Base-by-base conservation (phyloP, 352 stramenopile genomes). In the Phytopythium montanum region DNA sequence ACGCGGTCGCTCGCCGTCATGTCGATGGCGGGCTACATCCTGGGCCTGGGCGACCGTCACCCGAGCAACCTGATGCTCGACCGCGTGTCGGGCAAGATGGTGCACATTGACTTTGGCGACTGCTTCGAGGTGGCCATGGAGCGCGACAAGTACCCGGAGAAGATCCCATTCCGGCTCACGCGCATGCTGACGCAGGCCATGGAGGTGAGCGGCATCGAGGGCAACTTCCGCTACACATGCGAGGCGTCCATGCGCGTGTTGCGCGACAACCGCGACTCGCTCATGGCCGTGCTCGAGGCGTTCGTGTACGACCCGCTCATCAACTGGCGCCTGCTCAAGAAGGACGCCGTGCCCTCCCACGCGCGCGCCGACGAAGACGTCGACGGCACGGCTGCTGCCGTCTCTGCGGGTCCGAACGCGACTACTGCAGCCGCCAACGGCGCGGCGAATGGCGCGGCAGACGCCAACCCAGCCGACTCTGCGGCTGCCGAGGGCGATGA, bases 241-340 rank as follows among this genome's bases (percentile, higher is more conserved):
- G 98, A 99, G 76, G 81, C 81, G 80, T 98, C 56, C 23, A 99
- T 99, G 98, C 79, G 87, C 45, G 97, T 99, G 38, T 73, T 99
- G 59, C 89, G 98, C 57, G 93, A 99, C 62, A 99, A 99, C 73
- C 82, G 97, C 31, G 97, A 99, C 81, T 98, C 88, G 49, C 76
- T 99, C 6, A 98, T 99, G 78, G 96, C 98, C 19, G 99, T 99
- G 85, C 84, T 99, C 3, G 98, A 99, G 75, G 98, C 98, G 23
- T 99, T 99, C 74, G 97, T 99, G 54, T 98, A 99, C 66, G 98
- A 99, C 82, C 98, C 98, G 29, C 79, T 99, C 1, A 99, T 99
- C 67, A 98, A 97, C 61, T 99, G 97, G 97, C 89, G 97, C 65
- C 75, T 99, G 61, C 77, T 99, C 2, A 92, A 89, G 80, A 95